A percentile compares a stretch with the other conserved stretches of the same genome.
phyloP scores from a whole-genome alignment of 2,329 filamentous ascomycete species.

The Fusarium phyllophilum region DNA sequence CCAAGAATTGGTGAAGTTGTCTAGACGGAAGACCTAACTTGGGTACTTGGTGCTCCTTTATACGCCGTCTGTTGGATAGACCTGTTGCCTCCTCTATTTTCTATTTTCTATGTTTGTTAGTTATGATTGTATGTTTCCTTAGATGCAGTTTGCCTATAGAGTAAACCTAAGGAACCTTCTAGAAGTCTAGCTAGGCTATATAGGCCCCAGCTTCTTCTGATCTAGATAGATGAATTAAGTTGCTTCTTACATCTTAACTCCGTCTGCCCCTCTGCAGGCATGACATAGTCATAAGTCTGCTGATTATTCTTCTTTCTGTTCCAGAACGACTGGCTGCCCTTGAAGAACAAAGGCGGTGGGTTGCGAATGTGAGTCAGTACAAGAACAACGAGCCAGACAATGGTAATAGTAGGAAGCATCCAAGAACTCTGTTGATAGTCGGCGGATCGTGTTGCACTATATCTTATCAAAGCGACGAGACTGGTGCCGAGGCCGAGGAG shows the following conservation, averaged over 20 bases:
- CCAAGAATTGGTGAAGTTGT: background rate
- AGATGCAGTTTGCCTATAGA: background rate
- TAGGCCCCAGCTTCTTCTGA: background rate
- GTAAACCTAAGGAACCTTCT: background rate
- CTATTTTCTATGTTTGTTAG: background rate
- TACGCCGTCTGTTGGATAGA: background rate
- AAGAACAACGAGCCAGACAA: slow-evolving; percentile 50
- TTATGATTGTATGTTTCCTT: background rate
- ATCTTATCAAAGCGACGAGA: slow-evolving; percentile 43
- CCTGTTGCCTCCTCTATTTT: background rate
- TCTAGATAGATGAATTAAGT: background rate
- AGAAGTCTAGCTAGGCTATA: background rate
- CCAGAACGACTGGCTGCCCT: slow-evolving; percentile 27
- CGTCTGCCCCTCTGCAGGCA: slow-evolving; percentile 12
- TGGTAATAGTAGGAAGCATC: slow-evolving; percentile 48
- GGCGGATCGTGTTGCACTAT: slow-evolving; percentile 8
- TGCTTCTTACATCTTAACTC: background rate
- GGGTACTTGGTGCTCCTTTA: background rate
- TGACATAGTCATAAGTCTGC: slow-evolving; percentile 21
- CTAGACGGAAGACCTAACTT: background rate
- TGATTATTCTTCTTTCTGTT: slow-evolving; percentile 19
- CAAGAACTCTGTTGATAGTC: slow-evolving; percentile 44
- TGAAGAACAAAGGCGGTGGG: slow-evolving; percentile 37
- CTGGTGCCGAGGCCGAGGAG: slow-evolving; percentile 46
- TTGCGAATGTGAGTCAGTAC: slow-evolving; percentile 49